Percentiles rank a stretch among this genome's conserved stretches.
Evolutionary conservation across 2,329 filamentous ascomycete species (phyloP).

Genomic region (Microsporum canis): DNA sequence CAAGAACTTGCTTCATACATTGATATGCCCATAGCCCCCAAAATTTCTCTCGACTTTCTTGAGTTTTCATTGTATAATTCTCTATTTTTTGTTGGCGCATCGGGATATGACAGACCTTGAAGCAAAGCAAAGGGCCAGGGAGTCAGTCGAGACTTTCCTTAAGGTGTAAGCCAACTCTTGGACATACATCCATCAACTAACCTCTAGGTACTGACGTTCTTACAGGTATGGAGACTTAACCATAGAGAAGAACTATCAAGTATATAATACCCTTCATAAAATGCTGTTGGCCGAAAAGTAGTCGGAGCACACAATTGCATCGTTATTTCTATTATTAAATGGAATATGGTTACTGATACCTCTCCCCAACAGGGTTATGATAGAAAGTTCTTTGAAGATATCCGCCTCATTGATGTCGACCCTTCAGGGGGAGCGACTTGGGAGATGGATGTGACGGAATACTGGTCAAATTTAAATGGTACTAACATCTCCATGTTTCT

Average conservation of each 20-base stretch:
- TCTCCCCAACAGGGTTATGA: conserved; percentile 17
- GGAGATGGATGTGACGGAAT: conserved; percentile 18
- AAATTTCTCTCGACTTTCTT: neutral
- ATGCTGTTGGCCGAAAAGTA: neutral
- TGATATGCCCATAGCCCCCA: neutral
- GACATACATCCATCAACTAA: neutral
- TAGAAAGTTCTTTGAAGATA: conserved; percentile 16
- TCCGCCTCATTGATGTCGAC: conserved; percentile 18
- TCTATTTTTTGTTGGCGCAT: no score
- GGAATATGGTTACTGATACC: neutral
- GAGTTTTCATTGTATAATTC: neutral
- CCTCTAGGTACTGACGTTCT: neutral
- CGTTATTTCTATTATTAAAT: neutral
- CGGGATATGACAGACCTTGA: conserved; percentile 8
- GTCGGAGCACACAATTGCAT: no score
- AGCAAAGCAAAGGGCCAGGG: conserved; percentile 7
- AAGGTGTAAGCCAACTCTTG: conserved; percentile 8
- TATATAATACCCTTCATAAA: neutral
- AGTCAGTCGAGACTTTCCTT: conserved; percentile 10
- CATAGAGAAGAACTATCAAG: conserved; percentile 13
- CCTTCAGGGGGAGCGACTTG: conserved; percentile 17
- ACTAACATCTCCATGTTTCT: neutral
- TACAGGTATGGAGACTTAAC: conserved; percentile 12
- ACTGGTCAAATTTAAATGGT: conserved; percentile 21
- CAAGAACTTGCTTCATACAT: neutral